A percentile compares a stretch with the other conserved stretches of the same genome.
These are phyloP conservation scores for Backusella mclennaniae DNA, from an alignment of 192 early-diverging fungal species.

Conservation along the genomic window DNA sequence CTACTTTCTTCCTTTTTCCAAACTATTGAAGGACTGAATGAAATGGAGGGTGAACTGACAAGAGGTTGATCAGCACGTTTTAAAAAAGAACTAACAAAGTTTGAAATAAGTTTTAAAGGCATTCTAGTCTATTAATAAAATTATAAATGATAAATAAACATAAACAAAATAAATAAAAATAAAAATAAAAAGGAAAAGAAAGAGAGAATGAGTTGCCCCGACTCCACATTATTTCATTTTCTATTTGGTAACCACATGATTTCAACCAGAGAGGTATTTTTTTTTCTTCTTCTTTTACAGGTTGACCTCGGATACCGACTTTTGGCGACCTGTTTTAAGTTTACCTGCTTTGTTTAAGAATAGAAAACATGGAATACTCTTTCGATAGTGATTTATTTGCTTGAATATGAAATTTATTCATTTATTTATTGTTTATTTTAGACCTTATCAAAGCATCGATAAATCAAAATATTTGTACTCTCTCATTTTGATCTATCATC, in stretches of 20 bases:
- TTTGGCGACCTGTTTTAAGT: neutral
- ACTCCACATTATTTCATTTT: neutral
- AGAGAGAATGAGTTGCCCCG: neutral
- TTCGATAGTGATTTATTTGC: neutral
- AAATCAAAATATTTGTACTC: neutral
- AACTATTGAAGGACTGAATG: conserved; percentile 5
- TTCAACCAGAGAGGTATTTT: neutral
- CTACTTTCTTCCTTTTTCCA: conserved; percentile 13
- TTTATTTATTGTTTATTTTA: neutral
- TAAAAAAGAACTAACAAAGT: conserved; percentile 10
- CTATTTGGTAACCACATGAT: neutral
- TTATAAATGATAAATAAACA: conserved; percentile 3
- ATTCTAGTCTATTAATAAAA: conserved; percentile 15
- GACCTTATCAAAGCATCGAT: neutral
- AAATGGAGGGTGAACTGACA: neutral
- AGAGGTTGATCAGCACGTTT: conserved; percentile 12
- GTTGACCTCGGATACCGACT: neutral
- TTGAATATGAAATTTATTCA: neutral
- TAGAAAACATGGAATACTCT: neutral
- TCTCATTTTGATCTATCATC: neutral
- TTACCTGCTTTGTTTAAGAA: neutral
- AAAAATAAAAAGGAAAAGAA: neutral
- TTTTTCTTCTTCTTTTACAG: neutral
- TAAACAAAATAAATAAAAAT: neutral
- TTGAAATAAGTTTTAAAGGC: conserved; percentile 17